Evolutionary conservation across 441 rosid genomes (phyloP).

Genomic region (Populus hybrid): DNA sequence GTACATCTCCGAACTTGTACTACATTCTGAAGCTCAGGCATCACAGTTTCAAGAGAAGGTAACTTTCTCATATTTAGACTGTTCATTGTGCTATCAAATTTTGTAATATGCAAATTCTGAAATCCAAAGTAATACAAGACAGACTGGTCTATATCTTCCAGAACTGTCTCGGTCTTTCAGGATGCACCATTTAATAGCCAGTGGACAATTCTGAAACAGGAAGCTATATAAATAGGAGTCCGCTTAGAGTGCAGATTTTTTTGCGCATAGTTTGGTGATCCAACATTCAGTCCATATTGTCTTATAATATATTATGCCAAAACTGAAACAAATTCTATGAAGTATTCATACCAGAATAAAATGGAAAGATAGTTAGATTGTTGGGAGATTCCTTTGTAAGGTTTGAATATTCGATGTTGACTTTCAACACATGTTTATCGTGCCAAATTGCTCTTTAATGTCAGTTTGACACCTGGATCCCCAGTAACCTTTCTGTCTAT

Average conservation of each 20-base stretch:
- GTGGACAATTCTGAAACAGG: not conserved
- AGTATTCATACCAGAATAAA: not conserved
- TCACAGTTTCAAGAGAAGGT: constrained; percentile 89
- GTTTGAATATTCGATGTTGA: not conserved
- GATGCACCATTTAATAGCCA: not conserved
- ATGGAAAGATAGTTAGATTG: not conserved
- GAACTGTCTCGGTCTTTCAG: not conserved
- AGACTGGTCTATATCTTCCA: constrained; percentile 8
- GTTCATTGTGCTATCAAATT: not conserved
- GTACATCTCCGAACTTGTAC: constrained; percentile 69
- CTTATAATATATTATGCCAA: not conserved
- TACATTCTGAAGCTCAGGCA: constrained; percentile 97
- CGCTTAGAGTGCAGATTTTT: too few relatives aligned
- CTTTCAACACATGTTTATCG: not conserved
- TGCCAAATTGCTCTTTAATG: not conserved
- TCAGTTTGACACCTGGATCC: not conserved
- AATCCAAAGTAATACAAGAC: not conserved
- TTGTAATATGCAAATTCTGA: not conserved
- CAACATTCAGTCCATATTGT: not conserved
- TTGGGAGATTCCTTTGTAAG: not conserved
- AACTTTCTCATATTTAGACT: constrained; percentile 3
- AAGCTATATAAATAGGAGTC: not conserved
- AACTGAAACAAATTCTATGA: not conserved
- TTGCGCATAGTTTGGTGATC: not conserved
- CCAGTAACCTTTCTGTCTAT: constrained; percentile 12